Conservation (phyloP, 345 rosid species). For the Citrus unshiu region DNA sequence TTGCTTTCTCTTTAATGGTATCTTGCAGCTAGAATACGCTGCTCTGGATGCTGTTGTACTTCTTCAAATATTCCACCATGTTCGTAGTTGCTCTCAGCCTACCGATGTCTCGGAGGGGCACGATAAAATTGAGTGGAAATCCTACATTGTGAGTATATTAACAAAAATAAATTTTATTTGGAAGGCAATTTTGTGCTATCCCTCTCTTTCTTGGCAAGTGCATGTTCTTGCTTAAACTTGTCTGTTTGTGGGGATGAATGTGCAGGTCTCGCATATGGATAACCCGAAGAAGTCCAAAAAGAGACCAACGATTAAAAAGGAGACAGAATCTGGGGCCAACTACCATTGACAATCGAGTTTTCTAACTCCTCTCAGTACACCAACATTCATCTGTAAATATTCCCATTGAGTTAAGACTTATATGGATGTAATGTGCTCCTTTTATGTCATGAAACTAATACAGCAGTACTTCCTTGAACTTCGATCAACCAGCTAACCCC, state of each 20-base stretch:
- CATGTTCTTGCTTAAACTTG: neutral
- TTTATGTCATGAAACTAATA: neutral
- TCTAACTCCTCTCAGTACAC: neutral
- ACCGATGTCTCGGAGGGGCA: conserved; percentile 30
- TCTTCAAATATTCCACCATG: conserved; percentile 63
- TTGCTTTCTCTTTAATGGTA: neutral
- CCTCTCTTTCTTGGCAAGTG: neutral
- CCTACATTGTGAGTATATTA: conserved; percentile 57
- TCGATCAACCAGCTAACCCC: neutral
- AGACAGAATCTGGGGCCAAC: neutral
- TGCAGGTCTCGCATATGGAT: conserved; percentile 59
- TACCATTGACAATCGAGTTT: neutral
- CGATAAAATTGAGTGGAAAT: conserved; percentile 64
- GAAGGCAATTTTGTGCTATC: neutral
- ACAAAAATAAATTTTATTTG: neutral
- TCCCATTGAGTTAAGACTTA: neutral
- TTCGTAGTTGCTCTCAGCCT: conserved; percentile 39
- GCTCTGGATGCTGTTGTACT: conserved; percentile 94
- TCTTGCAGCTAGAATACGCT: conserved; percentile 82
- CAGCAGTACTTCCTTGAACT: neutral
- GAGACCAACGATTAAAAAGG: conserved; percentile 15
- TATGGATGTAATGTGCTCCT: neutral
- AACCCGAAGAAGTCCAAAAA: conserved; percentile 43
- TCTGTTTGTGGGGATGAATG: neutral
- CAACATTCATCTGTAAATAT: neutral